Evolutionary conservation across 257 asterid species (phyloP).

Genomic region (Leonotis leonurus): DNA sequence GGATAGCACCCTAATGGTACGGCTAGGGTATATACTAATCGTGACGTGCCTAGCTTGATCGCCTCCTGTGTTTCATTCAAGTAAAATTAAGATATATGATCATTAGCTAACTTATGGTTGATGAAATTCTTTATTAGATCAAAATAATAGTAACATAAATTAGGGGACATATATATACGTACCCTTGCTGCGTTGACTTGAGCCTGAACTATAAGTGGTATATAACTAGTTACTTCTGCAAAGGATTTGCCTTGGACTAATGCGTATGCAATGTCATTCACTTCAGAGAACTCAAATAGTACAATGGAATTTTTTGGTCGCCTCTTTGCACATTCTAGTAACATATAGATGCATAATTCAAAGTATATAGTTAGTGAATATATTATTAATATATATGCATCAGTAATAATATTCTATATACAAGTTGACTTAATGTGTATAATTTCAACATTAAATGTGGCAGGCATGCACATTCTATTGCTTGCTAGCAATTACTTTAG

Average conservation of each 20-base stretch:
- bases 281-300: constrained; percentile 19
- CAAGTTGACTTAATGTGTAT: too few species aligned
- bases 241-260: constrained; percentile 19
- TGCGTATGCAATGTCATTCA: constrained; percentile 22
- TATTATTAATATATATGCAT: too few species aligned
- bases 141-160: too few species aligned
- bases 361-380: too few species aligned
- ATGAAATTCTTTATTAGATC: too few species aligned
- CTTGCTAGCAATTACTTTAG: too few species aligned
- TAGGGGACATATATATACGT: not conserved
- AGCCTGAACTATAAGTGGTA: constrained; percentile 17
- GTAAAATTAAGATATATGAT: too few species aligned
- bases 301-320: constrained; percentile 10
- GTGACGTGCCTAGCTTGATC: constrained; percentile 24
- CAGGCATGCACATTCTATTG: too few species aligned
- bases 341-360: not conserved
- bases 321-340: not conserved
- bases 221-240: constrained; percentile 7
- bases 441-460: too few species aligned
- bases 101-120: not conserved
- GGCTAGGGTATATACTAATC: constrained; percentile 2
- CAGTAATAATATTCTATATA: too few species aligned
- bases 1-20: constrained; percentile 21
- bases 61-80: not conserved
- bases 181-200: constrained; percentile 18